phyloP scores from a whole-genome alignment of 2,329 filamentous ascomycete genomes.

The Aureobasidium uvarum region DNA sequence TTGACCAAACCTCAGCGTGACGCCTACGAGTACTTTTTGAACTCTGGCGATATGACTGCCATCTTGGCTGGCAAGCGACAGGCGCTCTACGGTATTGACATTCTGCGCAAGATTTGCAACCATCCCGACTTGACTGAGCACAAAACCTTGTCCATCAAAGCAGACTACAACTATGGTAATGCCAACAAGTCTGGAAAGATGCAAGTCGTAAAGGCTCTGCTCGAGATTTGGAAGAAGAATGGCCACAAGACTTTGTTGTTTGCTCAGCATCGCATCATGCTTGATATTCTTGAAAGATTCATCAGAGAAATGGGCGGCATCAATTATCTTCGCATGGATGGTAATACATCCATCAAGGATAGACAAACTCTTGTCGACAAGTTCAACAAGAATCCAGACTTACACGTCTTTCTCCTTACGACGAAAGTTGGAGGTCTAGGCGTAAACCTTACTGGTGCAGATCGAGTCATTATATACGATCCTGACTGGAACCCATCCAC shows the following conservation, averaged over 20 bases:
- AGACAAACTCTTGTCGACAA: constrained; percentile 88
- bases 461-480: constrained; percentile 96
- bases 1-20: constrained; percentile 75
- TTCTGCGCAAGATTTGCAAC: constrained; percentile 94
- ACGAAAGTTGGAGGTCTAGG: constrained; percentile 94
- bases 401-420: constrained; percentile 89
- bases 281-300: constrained; percentile 87
- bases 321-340: constrained; percentile 88
- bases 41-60: constrained; percentile 78
- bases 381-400: constrained; percentile 77
- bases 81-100: constrained; percentile 85
- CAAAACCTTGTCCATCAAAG: constrained; percentile 56
- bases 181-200: constrained; percentile 86
- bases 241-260: constrained; percentile 94
- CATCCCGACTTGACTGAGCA: constrained; percentile 86
- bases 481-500: constrained; percentile 99
- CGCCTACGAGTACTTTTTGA: constrained; percentile 77
- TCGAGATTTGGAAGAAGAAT: constrained; percentile 86
- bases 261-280: constrained; percentile 89
- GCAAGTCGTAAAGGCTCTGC: constrained; percentile 83
- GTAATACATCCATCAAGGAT: constrained; percentile 80
- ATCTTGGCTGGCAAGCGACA: constrained; percentile 74
- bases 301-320: constrained; percentile 66
- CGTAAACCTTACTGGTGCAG: constrained; percentile 90
- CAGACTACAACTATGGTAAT: constrained; percentile 73